Base-by-base conservation (phyloP, 2,329 filamentous ascomycete species). In the Xylaria sp. region DNA sequence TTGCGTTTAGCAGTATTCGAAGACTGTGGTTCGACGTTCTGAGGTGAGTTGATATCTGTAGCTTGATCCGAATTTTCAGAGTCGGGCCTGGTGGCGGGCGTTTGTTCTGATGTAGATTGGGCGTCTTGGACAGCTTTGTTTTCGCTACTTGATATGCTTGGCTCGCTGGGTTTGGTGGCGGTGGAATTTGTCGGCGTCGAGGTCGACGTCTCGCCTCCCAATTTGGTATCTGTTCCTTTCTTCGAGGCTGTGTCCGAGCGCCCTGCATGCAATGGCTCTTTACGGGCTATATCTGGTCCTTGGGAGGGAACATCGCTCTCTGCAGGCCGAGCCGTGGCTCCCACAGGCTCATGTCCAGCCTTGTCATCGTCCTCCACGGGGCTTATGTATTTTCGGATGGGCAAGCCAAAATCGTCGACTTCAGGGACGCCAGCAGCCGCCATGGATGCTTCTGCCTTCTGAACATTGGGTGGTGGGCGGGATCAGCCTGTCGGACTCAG, bases 341-440 rank as follows among this genome's bases (percentile, higher is more conserved):
- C 60, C 37, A 46, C 17, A 33, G 47, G 46, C 40, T 66, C 47
- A 33, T 46, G 41, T 29, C 65, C 38, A 19, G 31, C 41, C 47
- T 51, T 52, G 43, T 61, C 27, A 38, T 43, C 53, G 47, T 53
- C 48, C 54, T 56, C 63, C 54, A 44, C 55, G 31, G 77, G 74
- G 55, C 73, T 76, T 69, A 74, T 69, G 70, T 74, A 81, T 68
- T 81, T 84, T 72, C 80, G 81, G 64, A 89, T 83, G 17, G 88
- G 88, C 65, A 92, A 77, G 52, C 89, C 89, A 73, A 91, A 92
- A 67, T 92, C 89, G 74, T 92, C 89, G 61, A 87, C 77, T 70
- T 89, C 85, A 51, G 71, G 74, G 59, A 68, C 71, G 63, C 66
- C 69, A 69, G 66, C 71, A 63, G 71, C 68, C 64, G 72, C 69